A percentile compares a stretch with the other conserved stretches of the same genome.
Evolutionary conservation across 345 rosid genomes (phyloP).

Genomic region (Mangifera indica): DNA sequence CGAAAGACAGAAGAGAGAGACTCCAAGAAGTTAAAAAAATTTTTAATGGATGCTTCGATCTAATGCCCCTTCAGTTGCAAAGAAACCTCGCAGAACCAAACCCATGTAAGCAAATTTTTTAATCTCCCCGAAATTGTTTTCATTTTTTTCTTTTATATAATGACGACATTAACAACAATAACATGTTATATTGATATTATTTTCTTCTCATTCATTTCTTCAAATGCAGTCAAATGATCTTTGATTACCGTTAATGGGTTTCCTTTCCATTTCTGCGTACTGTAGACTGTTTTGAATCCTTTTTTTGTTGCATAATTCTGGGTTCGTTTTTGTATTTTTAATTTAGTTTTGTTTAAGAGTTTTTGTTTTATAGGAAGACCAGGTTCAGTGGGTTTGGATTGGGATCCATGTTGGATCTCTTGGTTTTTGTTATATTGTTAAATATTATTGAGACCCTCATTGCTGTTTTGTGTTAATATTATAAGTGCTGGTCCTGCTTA

Average conservation of each 20-base stretch:
- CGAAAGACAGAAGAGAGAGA: slow-evolving; percentile 24
- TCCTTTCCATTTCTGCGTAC: slow-evolving; percentile 24
- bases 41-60: slow-evolving; percentile 49
- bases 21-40: slow-evolving; percentile 26
- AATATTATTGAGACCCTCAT: slow-evolving; percentile 19
- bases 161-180: not conserved
- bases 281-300: slow-evolving; percentile 29
- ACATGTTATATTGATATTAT: not conserved
- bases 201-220: slow-evolving; percentile 32
- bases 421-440: slow-evolving; percentile 38
- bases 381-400: slow-evolving; percentile 68
- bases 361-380: slow-evolving; percentile 33
- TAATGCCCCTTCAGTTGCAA: slow-evolving; percentile 37
- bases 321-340: not conserved
- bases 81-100: slow-evolving; percentile 44
- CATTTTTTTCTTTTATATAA: too few species aligned
- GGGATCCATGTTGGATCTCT: slow-evolving; percentile 91
- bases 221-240: slow-evolving; percentile 49
- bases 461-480: slow-evolving; percentile 21
- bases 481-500: slow-evolving; percentile 28
- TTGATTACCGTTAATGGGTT: slow-evolving; percentile 31
- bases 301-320: slow-evolving; percentile 31
- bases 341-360: slow-evolving; percentile 6
- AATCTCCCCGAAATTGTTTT: not conserved
- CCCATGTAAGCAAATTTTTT: slow-evolving; percentile 47